These are phyloP conservation scores for Aspergillus tamarii DNA, from an alignment of 2,329 filamentous ascomycete species.

Conservation along the genomic window DNA sequence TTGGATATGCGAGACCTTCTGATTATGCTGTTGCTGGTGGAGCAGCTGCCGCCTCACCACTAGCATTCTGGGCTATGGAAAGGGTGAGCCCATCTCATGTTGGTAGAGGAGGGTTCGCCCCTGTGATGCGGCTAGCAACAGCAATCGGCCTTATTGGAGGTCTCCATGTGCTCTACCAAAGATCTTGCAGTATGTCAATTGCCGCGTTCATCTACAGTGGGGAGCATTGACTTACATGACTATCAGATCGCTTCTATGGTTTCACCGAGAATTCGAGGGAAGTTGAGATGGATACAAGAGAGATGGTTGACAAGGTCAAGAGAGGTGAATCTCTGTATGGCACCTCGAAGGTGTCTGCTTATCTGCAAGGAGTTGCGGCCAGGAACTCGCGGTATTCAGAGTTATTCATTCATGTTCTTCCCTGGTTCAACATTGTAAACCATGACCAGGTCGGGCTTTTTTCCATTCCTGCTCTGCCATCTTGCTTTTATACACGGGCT, in stretches of 20 bases:
- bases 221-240: conserved; percentile 14
- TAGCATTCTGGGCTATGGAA: conserved; percentile 78
- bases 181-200: conserved; percentile 72
- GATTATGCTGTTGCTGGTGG: conserved; percentile 76
- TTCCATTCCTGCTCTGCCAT: background rate
- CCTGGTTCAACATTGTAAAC: conserved; percentile 99
- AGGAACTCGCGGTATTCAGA: conserved; percentile 91
- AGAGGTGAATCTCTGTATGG: conserved; percentile 88
- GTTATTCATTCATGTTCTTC: conserved; percentile 79
- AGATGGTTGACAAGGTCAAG: conserved; percentile 98
- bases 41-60: conserved; percentile 72
- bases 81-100: conserved; percentile 81
- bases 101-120: conserved; percentile 78
- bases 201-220: background rate
- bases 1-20: conserved; percentile 80
- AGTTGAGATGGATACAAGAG: conserved; percentile 92
- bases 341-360: conserved; percentile 72
- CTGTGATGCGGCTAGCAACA: conserved; percentile 77
- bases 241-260: conserved; percentile 88
- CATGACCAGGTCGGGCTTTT: conserved; percentile 67
- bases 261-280: conserved; percentile 91
- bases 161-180: conserved; percentile 82
- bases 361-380: conserved; percentile 91
- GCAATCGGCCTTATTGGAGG: conserved; percentile 75
- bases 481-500: conserved; percentile 16